A percentile compares a stretch with the other conserved stretches of the same genome.
Evolutionary conservation across 208 protist genomes (phyloP).

Genomic region (Acanthamoeba sp.): DNA sequence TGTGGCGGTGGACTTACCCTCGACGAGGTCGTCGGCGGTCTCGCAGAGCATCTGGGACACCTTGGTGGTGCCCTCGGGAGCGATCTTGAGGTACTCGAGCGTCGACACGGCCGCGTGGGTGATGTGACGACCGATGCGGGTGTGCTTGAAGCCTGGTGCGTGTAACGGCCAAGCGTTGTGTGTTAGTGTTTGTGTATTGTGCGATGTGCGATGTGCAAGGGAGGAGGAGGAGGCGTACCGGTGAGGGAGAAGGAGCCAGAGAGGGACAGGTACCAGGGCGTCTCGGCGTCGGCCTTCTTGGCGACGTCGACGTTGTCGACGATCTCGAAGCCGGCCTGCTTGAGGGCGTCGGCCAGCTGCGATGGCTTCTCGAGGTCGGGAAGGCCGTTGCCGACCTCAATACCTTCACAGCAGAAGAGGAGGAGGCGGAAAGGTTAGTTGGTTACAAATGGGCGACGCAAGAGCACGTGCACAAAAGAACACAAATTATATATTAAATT

Average conservation of each 20-base stretch:
- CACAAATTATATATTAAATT: too few species aligned
- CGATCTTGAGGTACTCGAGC: constrained; percentile 90
- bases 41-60: constrained; percentile 93
- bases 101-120: constrained; percentile 91
- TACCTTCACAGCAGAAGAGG: constrained; percentile 77
- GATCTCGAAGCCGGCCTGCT: constrained; percentile 94
- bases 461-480: not conserved
- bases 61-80: constrained; percentile 89
- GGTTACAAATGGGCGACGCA: not conserved
- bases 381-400: constrained; percentile 96
- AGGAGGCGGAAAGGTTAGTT: not conserved
- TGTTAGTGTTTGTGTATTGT: not conserved
- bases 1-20: constrained; percentile 76
- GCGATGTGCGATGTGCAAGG: too few species aligned
- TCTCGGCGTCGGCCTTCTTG: constrained; percentile 86
- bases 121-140: constrained; percentile 91
- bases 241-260: constrained; percentile 89
- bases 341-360: constrained; percentile 91
- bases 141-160: constrained; percentile 81
- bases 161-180: too few species aligned
- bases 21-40: constrained; percentile 93
- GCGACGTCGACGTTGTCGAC: constrained; percentile 90
- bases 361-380: constrained; percentile 92
- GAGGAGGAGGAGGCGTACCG: constrained; percentile 83
- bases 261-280: constrained; percentile 94